Evolutionary conservation across 1,284 basidiomycete species (phyloP).

Genomic region (Cutaneotrichosporon sp.): DNA sequence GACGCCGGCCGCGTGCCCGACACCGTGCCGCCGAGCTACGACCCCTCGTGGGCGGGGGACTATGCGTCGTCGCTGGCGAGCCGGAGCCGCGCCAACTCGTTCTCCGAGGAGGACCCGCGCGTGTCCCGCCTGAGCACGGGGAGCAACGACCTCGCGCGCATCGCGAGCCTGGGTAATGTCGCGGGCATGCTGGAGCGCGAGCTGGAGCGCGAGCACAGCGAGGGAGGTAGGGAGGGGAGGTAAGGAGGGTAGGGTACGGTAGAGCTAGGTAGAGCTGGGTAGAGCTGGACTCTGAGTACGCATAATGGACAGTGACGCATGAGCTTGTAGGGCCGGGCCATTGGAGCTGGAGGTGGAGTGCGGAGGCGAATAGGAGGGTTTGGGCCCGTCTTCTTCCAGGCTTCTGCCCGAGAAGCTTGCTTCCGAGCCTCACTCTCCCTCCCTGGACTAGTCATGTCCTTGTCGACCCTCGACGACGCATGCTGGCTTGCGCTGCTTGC

Average conservation of each 20-base stretch:
- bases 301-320: neutral
- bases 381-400: too few relatives aligned
- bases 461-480: too few relatives aligned
- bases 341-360: too few relatives aligned
- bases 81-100: neutral
- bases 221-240: neutral
- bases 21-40: constrained; percentile 9
- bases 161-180: neutral
- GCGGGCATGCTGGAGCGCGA: neutral
- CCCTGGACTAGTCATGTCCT: too few relatives aligned
- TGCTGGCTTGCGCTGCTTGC: too few relatives aligned
- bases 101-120: neutral
- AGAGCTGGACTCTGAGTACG: neutral
- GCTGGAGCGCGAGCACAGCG: neutral
- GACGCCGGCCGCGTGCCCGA: constrained; percentile 10
- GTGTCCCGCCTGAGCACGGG: neutral
- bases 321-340: neutral
- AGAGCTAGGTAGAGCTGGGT: neutral
- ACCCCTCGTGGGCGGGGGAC: constrained; percentile 13
- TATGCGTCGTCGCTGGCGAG: constrained; percentile 1
- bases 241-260: neutral
- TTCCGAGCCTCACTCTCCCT: too few relatives aligned
- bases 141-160: neutral
- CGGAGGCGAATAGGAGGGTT: too few relatives aligned
- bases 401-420: too few relatives aligned